Percentiles rank a stretch among this genome's conserved stretches.
These are phyloP conservation scores for Teratosphaeria viscida DNA, from an alignment of 2,329 filamentous ascomycete species.

Conservation along the genomic window DNA sequence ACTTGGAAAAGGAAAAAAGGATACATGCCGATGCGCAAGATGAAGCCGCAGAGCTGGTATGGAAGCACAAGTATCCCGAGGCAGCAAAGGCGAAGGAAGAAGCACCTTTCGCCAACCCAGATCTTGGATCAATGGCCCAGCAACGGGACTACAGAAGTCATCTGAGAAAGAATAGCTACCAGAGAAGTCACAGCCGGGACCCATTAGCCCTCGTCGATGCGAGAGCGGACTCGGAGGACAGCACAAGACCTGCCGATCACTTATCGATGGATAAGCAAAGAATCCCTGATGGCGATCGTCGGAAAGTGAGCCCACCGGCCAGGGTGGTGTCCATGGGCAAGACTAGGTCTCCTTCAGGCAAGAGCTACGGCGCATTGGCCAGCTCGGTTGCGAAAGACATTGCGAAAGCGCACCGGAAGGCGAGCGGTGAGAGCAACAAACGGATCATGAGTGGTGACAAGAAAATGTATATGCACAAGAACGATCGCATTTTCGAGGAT, in stretches of 20 bases:
- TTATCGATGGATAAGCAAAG: slow-evolving; percentile 5
- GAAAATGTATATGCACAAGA: slow-evolving; percentile 55
- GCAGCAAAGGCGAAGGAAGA: slow-evolving; percentile 50
- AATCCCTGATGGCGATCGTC: slow-evolving; percentile 6
- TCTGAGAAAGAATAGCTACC: slow-evolving; percentile 61
- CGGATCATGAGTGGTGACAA: slow-evolving; percentile 62
- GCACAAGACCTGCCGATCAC: slow-evolving; percentile 2
- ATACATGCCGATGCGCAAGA: slow-evolving; percentile 62
- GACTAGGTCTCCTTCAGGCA: slow-evolving; percentile 17
- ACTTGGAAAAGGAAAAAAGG: slow-evolving; percentile 52
- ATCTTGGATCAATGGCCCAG: slow-evolving; percentile 8
- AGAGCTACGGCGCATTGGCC: slow-evolving; percentile 27
- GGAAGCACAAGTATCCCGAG: slow-evolving; percentile 61
- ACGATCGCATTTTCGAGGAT: slow-evolving; percentile 84
- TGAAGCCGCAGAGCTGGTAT: slow-evolving; percentile 70
- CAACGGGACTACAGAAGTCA: slow-evolving; percentile 50
- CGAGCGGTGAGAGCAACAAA: slow-evolving; percentile 50
- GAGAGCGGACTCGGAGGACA: slow-evolving; percentile 3
- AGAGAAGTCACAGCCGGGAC: slow-evolving; percentile 37
- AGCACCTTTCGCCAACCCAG: slow-evolving; percentile 26
- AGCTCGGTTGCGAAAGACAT: slow-evolving; percentile 26
- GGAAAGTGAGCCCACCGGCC: slow-evolving; percentile 13
- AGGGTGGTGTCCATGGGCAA: slow-evolving; percentile 6
- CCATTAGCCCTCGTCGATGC: background rate
- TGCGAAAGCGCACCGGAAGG: slow-evolving; percentile 33